phyloP scores from a whole-genome alignment of 176 grass and related monocot species.

The Coix lacrymajobi region DNA sequence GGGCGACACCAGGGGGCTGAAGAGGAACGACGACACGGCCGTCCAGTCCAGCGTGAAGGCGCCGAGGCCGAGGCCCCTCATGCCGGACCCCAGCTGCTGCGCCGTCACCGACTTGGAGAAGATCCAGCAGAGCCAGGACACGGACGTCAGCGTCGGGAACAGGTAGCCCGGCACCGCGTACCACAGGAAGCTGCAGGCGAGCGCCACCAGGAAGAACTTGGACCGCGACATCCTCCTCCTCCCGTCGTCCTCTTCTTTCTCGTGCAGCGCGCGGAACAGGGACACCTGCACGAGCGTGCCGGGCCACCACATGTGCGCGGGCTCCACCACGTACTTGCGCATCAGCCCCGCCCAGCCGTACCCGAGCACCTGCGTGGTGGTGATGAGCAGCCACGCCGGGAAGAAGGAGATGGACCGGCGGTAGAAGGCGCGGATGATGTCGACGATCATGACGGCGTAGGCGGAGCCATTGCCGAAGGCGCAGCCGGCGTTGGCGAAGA shows the following conservation, averaged over 20 bases:
- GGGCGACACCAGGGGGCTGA: constrained; percentile 53
- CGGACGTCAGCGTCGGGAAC: constrained; percentile 53
- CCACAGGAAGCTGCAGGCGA: constrained; percentile 69
- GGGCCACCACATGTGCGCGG: constrained; percentile 92
- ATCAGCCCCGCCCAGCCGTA: constrained; percentile 89
- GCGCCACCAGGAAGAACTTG: constrained; percentile 80
- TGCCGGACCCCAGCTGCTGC: constrained; percentile 77
- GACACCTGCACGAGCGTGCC: constrained; percentile 81
- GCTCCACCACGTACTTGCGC: constrained; percentile 78
- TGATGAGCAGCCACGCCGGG: constrained; percentile 46
- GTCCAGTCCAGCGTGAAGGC: constrained; percentile 85
- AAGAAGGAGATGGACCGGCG: constrained; percentile 53
- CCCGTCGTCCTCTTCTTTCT: constrained; percentile 35
- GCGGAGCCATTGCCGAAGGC: constrained; percentile 60
- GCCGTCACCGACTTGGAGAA: constrained; percentile 75
- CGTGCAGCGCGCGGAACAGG: constrained; percentile 79
- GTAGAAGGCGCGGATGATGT: constrained; percentile 73
- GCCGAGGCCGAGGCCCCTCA: constrained; percentile 55
- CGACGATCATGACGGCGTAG: constrained; percentile 61
- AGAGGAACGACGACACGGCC: constrained; percentile 60
- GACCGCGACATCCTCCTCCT: constrained; percentile 32
- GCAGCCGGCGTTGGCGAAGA: constrained; percentile 68
- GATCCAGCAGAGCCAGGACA: constrained; percentile 83
- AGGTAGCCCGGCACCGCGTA: constrained; percentile 65
- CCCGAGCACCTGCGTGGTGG: constrained; percentile 74